phyloP scores from a whole-genome alignment of 1,284 basidiomycete species.

The Ceratobasidium sp. region DNA sequence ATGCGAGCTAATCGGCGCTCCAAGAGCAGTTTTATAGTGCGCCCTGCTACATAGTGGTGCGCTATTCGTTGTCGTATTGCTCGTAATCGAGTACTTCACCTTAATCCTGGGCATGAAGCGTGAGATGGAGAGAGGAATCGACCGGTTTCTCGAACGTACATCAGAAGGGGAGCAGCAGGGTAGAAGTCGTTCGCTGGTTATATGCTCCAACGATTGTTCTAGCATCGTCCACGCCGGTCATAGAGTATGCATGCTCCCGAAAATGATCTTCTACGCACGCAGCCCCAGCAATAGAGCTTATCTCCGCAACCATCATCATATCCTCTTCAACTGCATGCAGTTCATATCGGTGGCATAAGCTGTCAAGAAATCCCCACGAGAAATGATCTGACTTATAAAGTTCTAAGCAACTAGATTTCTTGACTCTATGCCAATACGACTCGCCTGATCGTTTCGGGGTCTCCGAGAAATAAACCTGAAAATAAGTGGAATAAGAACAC shows the following conservation, averaged over 20 bases:
- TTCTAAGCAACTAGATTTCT: background rate
- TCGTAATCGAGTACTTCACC: too few species aligned
- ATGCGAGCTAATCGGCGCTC: too few species aligned
- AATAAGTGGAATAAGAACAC: background rate
- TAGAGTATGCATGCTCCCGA: background rate
- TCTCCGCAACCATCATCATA: background rate
- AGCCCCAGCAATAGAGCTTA: background rate
- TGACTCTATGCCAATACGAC: background rate
- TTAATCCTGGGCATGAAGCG: too few species aligned
- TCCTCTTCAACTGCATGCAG: background rate
- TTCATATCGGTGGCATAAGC: conserved; percentile 14
- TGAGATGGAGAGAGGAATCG: too few species aligned
- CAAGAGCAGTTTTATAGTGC: too few species aligned
- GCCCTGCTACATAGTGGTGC: too few species aligned
- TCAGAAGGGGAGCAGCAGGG: background rate
- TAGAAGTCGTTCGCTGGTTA: background rate
- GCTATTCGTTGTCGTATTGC: too few species aligned
- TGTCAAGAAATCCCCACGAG: background rate
- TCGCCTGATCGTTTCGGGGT: background rate
- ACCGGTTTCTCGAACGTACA: too few species aligned
- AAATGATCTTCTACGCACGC: background rate
- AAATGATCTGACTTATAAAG: background rate
- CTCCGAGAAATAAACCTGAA: background rate
- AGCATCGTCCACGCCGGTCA: conserved; percentile 2
- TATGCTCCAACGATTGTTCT: conserved; percentile 5